A percentile compares a stretch with the other conserved stretches of the same genome.
phyloP scores from a whole-genome alignment of 306 rosid genomes.

The Lathyrus tuberosus region DNA sequence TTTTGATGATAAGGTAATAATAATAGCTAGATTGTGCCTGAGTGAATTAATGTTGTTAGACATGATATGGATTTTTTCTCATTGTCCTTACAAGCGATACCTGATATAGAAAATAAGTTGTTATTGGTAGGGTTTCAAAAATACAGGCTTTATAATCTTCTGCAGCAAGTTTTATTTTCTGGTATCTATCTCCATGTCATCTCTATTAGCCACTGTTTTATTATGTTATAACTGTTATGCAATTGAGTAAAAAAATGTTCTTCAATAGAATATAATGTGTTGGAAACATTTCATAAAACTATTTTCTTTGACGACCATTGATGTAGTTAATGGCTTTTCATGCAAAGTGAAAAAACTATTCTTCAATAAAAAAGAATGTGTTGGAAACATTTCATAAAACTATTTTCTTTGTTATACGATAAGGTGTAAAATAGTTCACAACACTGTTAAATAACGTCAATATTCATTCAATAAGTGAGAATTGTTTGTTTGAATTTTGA shows the following conservation, averaged over 20 bases:
- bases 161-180: constrained; percentile 53
- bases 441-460: too few species aligned
- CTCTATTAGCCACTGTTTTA: constrained; percentile 3
- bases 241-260: not conserved
- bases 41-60: constrained; percentile 13
- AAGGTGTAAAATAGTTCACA: too few species aligned
- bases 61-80: constrained; percentile 35
- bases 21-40: constrained; percentile 14
- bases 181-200: constrained; percentile 5
- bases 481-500: too few species aligned
- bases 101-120: constrained; percentile 62
- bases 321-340: constrained; percentile 8
- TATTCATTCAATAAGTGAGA: too few species aligned
- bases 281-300: constrained; percentile 7
- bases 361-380: too few species aligned
- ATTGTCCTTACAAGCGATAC: constrained; percentile 49
- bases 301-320: not conserved
- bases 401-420: too few species aligned
- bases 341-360: too few species aligned
- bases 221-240: not conserved
- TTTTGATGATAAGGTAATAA: constrained; percentile 62
- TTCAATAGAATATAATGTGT: not conserved
- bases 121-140: constrained; percentile 75
- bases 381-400: too few species aligned
- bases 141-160: constrained; percentile 52